Evolutionary conservation across 768 basidiomycete genomes (phyloP).

Genomic region (Neoboletus magnificus): DNA sequence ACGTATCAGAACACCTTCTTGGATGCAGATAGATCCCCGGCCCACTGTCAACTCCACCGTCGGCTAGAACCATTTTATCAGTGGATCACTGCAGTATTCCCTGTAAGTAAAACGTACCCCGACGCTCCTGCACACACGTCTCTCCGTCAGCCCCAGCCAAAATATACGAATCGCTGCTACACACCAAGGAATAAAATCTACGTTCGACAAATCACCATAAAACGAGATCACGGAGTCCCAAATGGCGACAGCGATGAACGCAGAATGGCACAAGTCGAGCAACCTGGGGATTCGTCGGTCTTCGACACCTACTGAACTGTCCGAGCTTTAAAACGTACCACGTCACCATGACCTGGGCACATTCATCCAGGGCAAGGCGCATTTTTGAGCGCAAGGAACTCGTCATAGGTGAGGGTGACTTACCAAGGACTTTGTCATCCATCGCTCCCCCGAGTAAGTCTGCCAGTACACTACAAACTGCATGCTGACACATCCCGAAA

Average conservation of each 20-base stretch:
- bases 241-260: conserved; percentile 18
- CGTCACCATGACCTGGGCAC: conserved; percentile 17
- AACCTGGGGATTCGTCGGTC: conserved; percentile 10
- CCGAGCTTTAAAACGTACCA: conserved; percentile 10
- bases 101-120: conserved; percentile 13
- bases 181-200: conserved; percentile 25
- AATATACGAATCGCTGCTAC: neutral
- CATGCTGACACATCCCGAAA: conserved; percentile 27
- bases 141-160: neutral
- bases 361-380: no score
- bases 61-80: conserved; percentile 8
- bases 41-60: conserved; percentile 22
- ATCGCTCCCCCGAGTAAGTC: conserved; percentile 11
- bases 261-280: conserved; percentile 24
- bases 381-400: no score
- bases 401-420: neutral
- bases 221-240: conserved; percentile 22
- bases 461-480: conserved; percentile 28
- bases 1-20: neutral
- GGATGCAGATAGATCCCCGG: neutral
- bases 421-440: conserved; percentile 19
- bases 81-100: neutral
- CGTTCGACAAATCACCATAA: conserved; percentile 10
- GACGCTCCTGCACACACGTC: conserved; percentile 15
- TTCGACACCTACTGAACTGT: neutral